phyloP scores from a whole-genome alignment of 495 filamentous ascomycete genomes.

The Mycothermus thermophilus region DNA sequence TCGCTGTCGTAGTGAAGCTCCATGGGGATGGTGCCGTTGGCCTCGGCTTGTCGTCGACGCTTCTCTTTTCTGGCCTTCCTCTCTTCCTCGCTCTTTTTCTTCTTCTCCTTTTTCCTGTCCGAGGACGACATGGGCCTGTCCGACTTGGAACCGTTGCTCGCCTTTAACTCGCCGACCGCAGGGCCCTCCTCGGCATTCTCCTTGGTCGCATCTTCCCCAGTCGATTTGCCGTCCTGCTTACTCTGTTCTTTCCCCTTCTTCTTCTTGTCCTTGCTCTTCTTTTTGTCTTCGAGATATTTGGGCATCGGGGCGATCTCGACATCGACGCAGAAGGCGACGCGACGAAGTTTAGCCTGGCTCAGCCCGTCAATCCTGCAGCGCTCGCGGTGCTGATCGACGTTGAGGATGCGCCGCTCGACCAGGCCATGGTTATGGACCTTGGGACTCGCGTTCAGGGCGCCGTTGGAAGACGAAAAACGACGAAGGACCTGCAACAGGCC shows the following conservation, averaged over 20 bases:
- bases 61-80: conserved; percentile 75
- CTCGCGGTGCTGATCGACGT: conserved; percentile 67
- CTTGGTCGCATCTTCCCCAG: conserved; percentile 25
- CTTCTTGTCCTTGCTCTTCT: conserved; percentile 42
- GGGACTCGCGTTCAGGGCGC: conserved; percentile 23
- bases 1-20: conserved; percentile 54
- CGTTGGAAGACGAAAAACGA: conserved; percentile 59
- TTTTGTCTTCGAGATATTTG: conserved; percentile 27
- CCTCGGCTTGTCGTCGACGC: conserved; percentile 62
- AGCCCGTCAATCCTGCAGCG: conserved; percentile 68
- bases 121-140: conserved; percentile 14
- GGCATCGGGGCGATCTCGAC: conserved; percentile 75
- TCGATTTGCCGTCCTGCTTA: conserved; percentile 24
- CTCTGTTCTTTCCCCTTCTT: conserved; percentile 58
- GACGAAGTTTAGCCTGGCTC: conserved; percentile 62
- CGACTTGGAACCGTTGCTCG: conserved; percentile 9
- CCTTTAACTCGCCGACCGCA: conserved; percentile 17
- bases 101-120: conserved; percentile 67
- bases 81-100: conserved; percentile 80
- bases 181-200: conserved; percentile 17
- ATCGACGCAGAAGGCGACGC: conserved; percentile 91
- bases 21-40: conserved; percentile 66
- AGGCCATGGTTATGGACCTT: conserved; percentile 37
- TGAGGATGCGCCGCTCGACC: conserved; percentile 70
- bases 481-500: conserved; percentile 74